Evolutionary conservation across 768 basidiomycete species (phyloP), one percentile per base, ranked within the genome.

Genomic region (Pleurotus salmoneostramineus): DNA sequence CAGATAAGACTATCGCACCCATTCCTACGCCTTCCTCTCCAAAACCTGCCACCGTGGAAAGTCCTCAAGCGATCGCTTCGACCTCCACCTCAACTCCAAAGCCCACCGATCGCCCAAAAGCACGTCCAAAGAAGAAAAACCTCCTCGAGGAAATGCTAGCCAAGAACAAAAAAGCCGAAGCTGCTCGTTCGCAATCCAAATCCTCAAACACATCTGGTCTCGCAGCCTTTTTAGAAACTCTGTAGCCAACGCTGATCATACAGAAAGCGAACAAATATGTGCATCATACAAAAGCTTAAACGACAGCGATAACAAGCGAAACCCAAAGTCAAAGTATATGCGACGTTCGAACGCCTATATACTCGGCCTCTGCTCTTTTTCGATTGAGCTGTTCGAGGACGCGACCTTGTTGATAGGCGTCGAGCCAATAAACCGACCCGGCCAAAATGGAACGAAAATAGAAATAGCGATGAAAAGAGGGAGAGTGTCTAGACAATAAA

Each of bases 401-500:
- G 35, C 37, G 8, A 37, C 7, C 15, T 43, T 31, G 2, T n/a
- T 55, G 15, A 55, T 55, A 14, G 46, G 47, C 15, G 31, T 42
- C 50, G 48, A 14, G 15, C 55, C 35, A 42, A 84, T 83, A 64
- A 82, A 81, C 60, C 78, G 67, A 5, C 85, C 84, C 3, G 87
- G 89, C 87, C 88, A 91, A 67, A 86, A 83, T 14, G 80, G 71
- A 21, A 73, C 63, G 62, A 86, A 88, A 11, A 82, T 71, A 0
- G 68, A 68, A 45, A 85, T 79, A 27, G 87, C 85, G 34, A 89
- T 65, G 59, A 85, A 78, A 6, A 89, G 74, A 6, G 88, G 88
- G 4, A 89, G 73, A 0, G 86, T 81, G 66, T 92, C 74, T 40
- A 90, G 73, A 1, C 71, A 80, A 65, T 89, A 91, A 68, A 91